Conservation (phyloP, 1,139 yeast species). For the Scheffersomyces cryptocercus region DNA sequence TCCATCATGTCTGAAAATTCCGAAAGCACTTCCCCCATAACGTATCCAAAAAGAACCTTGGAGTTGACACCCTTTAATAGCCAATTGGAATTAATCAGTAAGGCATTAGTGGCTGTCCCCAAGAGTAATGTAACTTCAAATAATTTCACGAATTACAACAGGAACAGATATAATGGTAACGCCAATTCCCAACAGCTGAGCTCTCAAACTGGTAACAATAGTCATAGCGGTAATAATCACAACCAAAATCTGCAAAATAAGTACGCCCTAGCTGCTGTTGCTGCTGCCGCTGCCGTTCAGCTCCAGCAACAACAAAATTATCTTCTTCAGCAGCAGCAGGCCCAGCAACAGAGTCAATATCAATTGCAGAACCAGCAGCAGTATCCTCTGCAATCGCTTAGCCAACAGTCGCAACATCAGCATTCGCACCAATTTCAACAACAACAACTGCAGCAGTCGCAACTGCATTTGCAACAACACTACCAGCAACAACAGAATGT, state of each 20-base stretch:
- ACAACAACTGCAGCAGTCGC: neutral
- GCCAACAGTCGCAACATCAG: slow-evolving; percentile 9
- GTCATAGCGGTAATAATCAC: slow-evolving; percentile 4
- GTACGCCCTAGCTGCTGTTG: slow-evolving; percentile 32
- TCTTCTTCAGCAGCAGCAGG: slow-evolving; percentile 5
- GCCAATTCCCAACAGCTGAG: slow-evolving; percentile 6
- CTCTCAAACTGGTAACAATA: slow-evolving; percentile 5
- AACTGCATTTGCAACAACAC: neutral
- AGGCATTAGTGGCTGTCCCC: slow-evolving; percentile 10
- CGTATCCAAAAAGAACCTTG: slow-evolving; percentile 29
- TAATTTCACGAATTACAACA: slow-evolving; percentile 8
- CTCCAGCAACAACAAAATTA: slow-evolving; percentile 14
- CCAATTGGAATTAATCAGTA: slow-evolving; percentile 31
- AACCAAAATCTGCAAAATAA: slow-evolving; percentile 25
- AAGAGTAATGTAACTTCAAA: slow-evolving; percentile 8
- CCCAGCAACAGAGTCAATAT: slow-evolving; percentile 12
- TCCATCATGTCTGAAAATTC: no score
- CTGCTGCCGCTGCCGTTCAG: slow-evolving; percentile 25
- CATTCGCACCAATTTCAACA: slow-evolving; percentile 11
- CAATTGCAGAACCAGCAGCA: slow-evolving; percentile 10
- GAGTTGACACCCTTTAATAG: slow-evolving; percentile 30
- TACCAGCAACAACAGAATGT: slow-evolving; percentile 6
- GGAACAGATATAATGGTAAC: slow-evolving; percentile 9
- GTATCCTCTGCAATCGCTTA: slow-evolving; percentile 7
- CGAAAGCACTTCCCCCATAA: neutral